Evolutionary conservation across 805 yeast genomes (phyloP), one percentile per base, ranked within the genome.

Genomic region (Ogataea methanolica): DNA sequence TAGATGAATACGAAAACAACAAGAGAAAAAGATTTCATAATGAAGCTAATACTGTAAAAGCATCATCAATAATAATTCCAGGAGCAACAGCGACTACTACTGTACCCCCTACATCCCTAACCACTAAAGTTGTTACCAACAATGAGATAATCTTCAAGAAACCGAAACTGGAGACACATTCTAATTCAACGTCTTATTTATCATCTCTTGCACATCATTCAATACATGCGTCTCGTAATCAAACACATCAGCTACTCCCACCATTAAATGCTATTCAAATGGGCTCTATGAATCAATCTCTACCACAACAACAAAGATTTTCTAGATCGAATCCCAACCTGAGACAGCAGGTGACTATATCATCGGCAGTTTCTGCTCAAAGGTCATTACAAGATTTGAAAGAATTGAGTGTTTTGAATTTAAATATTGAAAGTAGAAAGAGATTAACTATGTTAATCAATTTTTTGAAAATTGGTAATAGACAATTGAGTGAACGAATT

Each of bases 401-500:
- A 41, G 69, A 67, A 35, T 51, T 68, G 26, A 62, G 69, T 36
- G 54, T 64, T 5, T 48, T 67, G 31, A 68, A 68, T 49, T 42
- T 68, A 5, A 65, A 61, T 47, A 74, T 80, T 47, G 96, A 88
- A 58, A 84, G 91, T 23, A 79, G 88, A 50, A 83, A 83, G 54
- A 75, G 91, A 53, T 62, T 90, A 41, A 82, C 86, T 35, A 85
- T 92, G 59, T 81, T 96, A 57, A 73, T 91, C 41, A 91, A 89
- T 55, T 73, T 91, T 44, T 70, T 90, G 47, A 84, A 85, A 59
- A 71, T 88, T 43, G 97, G 97, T 3, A 90, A 88, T 59, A 80
- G 79, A 47, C 88, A 85, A 57, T 73, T 90, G 33, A 82, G 84
- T 41, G 71, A 77, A 42, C 81, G 88, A 54, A 85, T 90, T 17